Evolutionary conservation across 306 rosid species (phyloP).

Genomic region (Ziziphus jujuba): DNA sequence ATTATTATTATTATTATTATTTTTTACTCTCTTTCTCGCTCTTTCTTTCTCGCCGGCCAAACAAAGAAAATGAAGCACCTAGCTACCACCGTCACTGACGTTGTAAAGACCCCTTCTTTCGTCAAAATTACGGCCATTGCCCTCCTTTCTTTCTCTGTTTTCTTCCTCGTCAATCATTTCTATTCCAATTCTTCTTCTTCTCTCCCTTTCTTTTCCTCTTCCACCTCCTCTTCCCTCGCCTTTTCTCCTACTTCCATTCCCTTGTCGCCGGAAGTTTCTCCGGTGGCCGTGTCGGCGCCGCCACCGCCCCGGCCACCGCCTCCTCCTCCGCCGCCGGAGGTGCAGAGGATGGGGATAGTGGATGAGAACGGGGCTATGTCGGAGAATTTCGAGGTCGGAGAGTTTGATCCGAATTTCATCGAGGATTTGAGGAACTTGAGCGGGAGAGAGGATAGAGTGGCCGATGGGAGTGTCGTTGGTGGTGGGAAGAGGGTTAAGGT

Average conservation of each 20-base stretch:
- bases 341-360: constrained; percentile 60
- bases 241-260: background rate
- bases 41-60: constrained; percentile 7
- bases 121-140: constrained; percentile 48
- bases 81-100: constrained; percentile 25
- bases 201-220: constrained; percentile 33
- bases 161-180: constrained; percentile 37
- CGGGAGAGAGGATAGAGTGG: constrained; percentile 15
- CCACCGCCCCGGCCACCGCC: background rate
- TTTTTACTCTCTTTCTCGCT: background rate
- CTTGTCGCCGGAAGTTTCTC: constrained; percentile 1
- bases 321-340: constrained; percentile 43
- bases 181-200: constrained; percentile 30
- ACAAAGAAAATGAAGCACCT: background rate
- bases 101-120: constrained; percentile 43
- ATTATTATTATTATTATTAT: too few relatives aligned
- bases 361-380: constrained; percentile 80
- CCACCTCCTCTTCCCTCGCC: constrained; percentile 17
- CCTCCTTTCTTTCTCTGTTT: constrained; percentile 49
- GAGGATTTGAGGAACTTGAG: constrained; percentile 35
- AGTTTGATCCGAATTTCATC: constrained; percentile 34
- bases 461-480: constrained; percentile 5
- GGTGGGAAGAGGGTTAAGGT: constrained; percentile 29
- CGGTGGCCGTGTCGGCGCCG: background rate
- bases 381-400: constrained; percentile 69